phyloP scores from a whole-genome alignment of 345 rosid species.

The Heritiera littoralis region DNA sequence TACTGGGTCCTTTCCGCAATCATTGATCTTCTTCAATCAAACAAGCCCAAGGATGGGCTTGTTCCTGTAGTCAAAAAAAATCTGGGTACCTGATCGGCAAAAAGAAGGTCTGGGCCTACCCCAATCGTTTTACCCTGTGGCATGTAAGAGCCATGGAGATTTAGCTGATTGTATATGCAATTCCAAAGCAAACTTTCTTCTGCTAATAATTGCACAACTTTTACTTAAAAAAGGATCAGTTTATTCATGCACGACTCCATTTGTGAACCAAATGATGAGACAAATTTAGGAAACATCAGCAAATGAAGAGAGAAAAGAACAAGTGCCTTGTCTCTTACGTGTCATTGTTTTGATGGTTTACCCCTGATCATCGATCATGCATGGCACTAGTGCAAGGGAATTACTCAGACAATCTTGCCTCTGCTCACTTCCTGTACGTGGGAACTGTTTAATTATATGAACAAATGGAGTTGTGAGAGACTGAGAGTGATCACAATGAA shows the following conservation, averaged over 20 bases:
- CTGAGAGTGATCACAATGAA: too few species aligned
- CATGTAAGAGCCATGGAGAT: too few species aligned
- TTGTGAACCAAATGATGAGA: constrained; percentile 21
- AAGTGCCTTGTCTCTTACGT: background rate
- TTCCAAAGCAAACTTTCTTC: constrained; percentile 6
- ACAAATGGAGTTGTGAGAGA: too few species aligned
- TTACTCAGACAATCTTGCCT: background rate
- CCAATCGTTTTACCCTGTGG: background rate
- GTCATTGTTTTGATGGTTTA: background rate
- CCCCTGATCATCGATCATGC: background rate
- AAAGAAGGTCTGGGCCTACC: background rate
- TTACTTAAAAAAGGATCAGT: background rate
- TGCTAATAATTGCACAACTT: constrained; percentile 15
- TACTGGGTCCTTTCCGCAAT: background rate
- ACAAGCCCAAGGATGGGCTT: constrained; percentile 9
- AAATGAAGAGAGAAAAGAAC: background rate
- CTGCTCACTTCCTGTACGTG: background rate
- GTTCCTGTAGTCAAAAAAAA: background rate
- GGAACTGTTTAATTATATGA: background rate
- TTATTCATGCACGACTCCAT: background rate
- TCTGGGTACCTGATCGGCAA: background rate
- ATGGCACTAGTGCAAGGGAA: background rate
- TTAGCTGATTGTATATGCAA: background rate
- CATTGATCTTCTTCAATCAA: background rate
- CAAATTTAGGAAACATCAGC: constrained; percentile 16